phyloP scores from a whole-genome alignment of 2,329 filamentous ascomycete genomes.

The Trichoderma harzianum region DNA sequence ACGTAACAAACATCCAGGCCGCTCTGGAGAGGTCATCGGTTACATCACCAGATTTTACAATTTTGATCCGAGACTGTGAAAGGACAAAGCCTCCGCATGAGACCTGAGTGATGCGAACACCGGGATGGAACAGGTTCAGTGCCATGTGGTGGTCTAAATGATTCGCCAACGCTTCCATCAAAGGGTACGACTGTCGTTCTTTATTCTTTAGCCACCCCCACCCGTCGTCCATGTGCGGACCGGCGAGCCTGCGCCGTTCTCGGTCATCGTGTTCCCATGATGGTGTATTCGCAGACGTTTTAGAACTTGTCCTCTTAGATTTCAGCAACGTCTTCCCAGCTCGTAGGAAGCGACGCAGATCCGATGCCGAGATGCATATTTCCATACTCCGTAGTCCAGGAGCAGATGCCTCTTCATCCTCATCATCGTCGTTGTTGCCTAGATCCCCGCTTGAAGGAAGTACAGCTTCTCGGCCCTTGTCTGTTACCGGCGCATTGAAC shows the following conservation, averaged over 20 bases:
- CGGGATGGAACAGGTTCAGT: constrained; percentile 53
- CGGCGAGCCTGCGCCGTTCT: constrained; percentile 45
- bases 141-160: constrained; percentile 54
- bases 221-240: constrained; percentile 48
- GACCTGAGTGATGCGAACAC: constrained; percentile 51
- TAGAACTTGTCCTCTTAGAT: not conserved
- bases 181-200: constrained; percentile 34
- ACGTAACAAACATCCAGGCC: constrained; percentile 38
- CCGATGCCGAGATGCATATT: constrained; percentile 47
- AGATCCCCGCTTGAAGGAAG: not conserved
- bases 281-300: constrained; percentile 13
- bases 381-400: constrained; percentile 45
- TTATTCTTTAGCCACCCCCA: constrained; percentile 46
- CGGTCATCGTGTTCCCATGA: constrained; percentile 33
- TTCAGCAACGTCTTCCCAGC: constrained; percentile 33
- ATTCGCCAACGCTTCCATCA: constrained; percentile 47
- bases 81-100: constrained; percentile 56
- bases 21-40: constrained; percentile 33
- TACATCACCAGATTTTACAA: constrained; percentile 34
- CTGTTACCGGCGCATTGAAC: constrained; percentile 42
- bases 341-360: constrained; percentile 45
- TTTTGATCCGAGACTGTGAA: constrained; percentile 50
- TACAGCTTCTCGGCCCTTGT: constrained; percentile 8
- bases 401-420: constrained; percentile 18
- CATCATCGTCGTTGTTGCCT: constrained; percentile 22